Percentiles rank a stretch among this genome's conserved stretches.
These are phyloP conservation scores for Zygosaccharomyces lentus DNA, from an alignment of 805 yeast genomes.

Conservation along the genomic window DNA sequence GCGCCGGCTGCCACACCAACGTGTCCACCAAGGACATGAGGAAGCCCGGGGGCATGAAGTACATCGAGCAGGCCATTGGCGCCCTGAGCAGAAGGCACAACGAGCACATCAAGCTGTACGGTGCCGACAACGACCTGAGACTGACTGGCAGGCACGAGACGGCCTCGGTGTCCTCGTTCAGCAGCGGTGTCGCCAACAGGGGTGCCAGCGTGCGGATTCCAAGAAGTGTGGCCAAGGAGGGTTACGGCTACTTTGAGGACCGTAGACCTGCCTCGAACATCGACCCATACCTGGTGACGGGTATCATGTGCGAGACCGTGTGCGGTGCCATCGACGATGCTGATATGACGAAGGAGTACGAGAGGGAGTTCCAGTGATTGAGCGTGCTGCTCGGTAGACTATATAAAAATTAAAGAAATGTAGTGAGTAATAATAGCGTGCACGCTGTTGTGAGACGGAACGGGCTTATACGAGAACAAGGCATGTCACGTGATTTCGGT, in stretches of 20 bases:
- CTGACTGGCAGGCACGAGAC: constrained; percentile 98
- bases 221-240: constrained; percentile 97
- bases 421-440: too few species aligned
- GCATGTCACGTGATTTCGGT: too few species aligned
- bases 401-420: too few species aligned
- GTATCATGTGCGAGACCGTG: constrained; percentile 95
- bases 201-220: constrained; percentile 99
- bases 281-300: constrained; percentile 97
- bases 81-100: constrained; percentile 93
- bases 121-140: constrained; percentile 92
- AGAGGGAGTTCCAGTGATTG: constrained; percentile 54
- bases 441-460: too few species aligned
- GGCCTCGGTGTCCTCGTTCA: constrained; percentile 85
- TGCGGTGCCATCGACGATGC: constrained; percentile 93
- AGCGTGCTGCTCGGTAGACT: not conserved
- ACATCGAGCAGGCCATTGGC: constrained; percentile 86
- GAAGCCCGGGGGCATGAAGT: constrained; percentile 91
- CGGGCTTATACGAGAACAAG: too few species aligned
- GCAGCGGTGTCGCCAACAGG: constrained; percentile 98
- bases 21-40: constrained; percentile 93
- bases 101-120: constrained; percentile 93
- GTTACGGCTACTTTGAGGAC: constrained; percentile 98
- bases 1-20: constrained; percentile 99
- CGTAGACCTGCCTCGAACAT: constrained; percentile 99
- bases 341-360: constrained; percentile 86